Percentiles rank a stretch among this genome's conserved stretches.
These are phyloP conservation scores for Phytophthora vignae DNA, from an alignment of 352 stramenopile genomes.

Conservation along the genomic window DNA sequence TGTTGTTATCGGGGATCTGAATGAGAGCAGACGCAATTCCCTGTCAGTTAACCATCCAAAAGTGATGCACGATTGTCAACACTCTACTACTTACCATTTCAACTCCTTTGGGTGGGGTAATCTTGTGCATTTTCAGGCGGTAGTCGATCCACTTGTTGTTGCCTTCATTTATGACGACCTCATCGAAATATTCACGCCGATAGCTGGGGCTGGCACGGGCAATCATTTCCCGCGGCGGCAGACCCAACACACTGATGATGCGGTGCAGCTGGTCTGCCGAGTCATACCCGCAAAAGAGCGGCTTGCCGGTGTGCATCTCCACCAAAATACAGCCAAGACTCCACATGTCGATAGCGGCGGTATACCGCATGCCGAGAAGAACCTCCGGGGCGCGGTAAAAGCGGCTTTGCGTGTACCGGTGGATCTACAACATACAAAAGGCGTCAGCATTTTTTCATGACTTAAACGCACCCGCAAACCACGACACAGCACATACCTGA, in stretches of 20 bases:
- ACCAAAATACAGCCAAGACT: conserved; percentile 91
- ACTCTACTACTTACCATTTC: conserved; percentile 32
- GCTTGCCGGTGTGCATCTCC: conserved; percentile 99
- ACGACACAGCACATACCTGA: conserved; percentile 46
- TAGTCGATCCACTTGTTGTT: conserved; percentile 70
- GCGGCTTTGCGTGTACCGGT: conserved; percentile 98
- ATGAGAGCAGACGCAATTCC: conserved; percentile 9
- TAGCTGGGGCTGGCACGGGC: conserved; percentile 83
- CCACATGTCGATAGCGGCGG: conserved; percentile 90
- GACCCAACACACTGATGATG: conserved; percentile 96
- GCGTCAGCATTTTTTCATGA: background rate
- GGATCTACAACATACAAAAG: conserved; percentile 72
- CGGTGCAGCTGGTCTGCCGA: conserved; percentile 97
- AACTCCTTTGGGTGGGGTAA: conserved; percentile 39
- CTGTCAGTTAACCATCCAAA: background rate
- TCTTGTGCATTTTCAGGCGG: conserved; percentile 72
- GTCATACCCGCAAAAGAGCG: conserved; percentile 96
- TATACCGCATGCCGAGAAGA: conserved; percentile 84
- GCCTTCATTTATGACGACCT: conserved; percentile 69
- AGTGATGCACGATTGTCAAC: too few relatives aligned
- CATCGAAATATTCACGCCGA: conserved; percentile 93
- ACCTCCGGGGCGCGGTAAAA: conserved; percentile 96
- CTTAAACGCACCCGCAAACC: background rate
- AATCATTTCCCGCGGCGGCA: conserved; percentile 94
- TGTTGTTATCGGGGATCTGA: conserved; percentile 48